Conservation (phyloP, 495 filamentous ascomycete species). For the Chlorociboria aeruginascens region DNA sequence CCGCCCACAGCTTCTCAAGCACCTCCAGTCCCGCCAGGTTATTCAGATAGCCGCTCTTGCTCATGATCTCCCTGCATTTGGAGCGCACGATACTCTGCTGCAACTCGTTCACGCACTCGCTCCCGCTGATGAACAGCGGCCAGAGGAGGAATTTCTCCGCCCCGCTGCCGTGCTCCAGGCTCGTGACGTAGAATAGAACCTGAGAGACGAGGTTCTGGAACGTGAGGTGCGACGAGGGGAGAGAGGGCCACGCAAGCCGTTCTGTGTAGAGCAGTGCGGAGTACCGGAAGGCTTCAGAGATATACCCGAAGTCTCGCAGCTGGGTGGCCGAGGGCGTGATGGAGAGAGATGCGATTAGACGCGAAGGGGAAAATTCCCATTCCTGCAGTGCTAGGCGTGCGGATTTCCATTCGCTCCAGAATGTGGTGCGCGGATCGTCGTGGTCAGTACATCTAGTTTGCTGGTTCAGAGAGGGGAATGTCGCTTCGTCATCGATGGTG, state of each 20-base stretch:
- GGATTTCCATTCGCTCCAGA: constrained; percentile 81
- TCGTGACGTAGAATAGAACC: constrained; percentile 69
- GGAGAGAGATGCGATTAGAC: constrained; percentile 30
- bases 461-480: constrained; percentile 7
- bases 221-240: constrained; percentile 62
- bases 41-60: constrained; percentile 83
- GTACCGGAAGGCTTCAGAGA: constrained; percentile 83
- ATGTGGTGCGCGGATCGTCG: constrained; percentile 45
- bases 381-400: constrained; percentile 63
- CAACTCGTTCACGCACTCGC: constrained; percentile 75
- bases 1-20: constrained; percentile 72
- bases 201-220: constrained; percentile 75
- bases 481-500: constrained; percentile 27
- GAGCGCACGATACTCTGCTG: constrained; percentile 67
- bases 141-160: constrained; percentile 85
- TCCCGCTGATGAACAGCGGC: constrained; percentile 86
- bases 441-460: constrained; percentile 13
- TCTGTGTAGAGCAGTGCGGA: constrained; percentile 85
- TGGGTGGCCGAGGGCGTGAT: constrained; percentile 32
- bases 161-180: constrained; percentile 50
- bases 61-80: constrained; percentile 76
- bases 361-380: constrained; percentile 59
- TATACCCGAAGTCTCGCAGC: constrained; percentile 41
- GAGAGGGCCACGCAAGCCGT: constrained; percentile 66
- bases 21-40: constrained; percentile 79